These are phyloP conservation scores for Moricandia arvensis DNA, from an alignment of 345 rosid genomes.

Conservation along the genomic window DNA sequence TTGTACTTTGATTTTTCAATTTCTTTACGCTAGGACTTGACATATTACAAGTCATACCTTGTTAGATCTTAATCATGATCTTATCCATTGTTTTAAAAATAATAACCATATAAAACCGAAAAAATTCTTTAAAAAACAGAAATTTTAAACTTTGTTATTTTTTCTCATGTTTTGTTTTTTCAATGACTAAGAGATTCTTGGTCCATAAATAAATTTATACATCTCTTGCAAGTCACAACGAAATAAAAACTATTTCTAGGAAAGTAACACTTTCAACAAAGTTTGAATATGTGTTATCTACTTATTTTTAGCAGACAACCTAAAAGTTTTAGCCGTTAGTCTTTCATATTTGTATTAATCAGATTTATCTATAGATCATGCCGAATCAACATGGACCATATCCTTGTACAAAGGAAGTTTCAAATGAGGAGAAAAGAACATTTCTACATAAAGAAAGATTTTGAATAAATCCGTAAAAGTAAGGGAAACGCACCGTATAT, in stretches of 20 bases:
- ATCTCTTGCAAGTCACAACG: too few relatives aligned
- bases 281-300: too few relatives aligned
- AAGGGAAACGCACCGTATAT: conserved; percentile 16
- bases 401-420: background rate
- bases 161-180: background rate
- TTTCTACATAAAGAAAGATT: conserved; percentile 10
- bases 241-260: too few relatives aligned
- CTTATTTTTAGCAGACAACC: too few relatives aligned
- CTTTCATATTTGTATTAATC: background rate
- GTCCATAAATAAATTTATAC: too few relatives aligned
- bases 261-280: too few relatives aligned
- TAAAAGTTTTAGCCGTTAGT: too few relatives aligned
- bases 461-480: background rate
- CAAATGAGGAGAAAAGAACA: background rate
- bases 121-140: too few relatives aligned
- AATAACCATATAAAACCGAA: background rate
- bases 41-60: background rate
- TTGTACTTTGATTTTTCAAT: background rate
- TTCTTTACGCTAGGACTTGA: background rate
- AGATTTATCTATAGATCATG: background rate
- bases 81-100: background rate
- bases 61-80: background rate
- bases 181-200: too few relatives aligned
- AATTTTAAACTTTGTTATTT: background rate
- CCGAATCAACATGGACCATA: background rate